Evolutionary conservation across 2,329 filamentous ascomycete species (phyloP), one percentile per base, ranked within the genome.

Genomic region (Beauveria varroae): DNA sequence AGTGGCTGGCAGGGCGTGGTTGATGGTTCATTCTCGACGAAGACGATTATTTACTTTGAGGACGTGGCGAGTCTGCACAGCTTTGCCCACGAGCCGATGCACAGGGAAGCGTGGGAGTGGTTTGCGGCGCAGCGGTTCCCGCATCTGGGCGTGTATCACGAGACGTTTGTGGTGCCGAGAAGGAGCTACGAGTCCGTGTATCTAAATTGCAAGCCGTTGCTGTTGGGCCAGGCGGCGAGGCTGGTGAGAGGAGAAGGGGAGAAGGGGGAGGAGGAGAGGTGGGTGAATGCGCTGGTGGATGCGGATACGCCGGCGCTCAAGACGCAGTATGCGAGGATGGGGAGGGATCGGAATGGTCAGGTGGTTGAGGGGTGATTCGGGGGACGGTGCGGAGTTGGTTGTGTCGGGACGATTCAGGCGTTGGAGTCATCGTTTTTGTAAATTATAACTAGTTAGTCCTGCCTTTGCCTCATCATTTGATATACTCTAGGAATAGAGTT

Each of bases 121-220:
- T 81, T 77, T 68, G 74, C 75, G 59, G 69, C 67, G 56, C 68
- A 67, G 50, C 66, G 74, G 28, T 63, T 71, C 46, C 65, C 67
- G 28, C 74, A 81, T 63, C 66, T 85, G 26, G 75, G 76, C 5
- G 79, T 85, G 64, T 84, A 74, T 63, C 83, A 86, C 67, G 83
- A 86, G 74, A 76, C 78, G 0, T 84, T 80, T 64, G 70, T 74
- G 28, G 76, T 78, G 5, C 75, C 75, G 1, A 69, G 71, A 3
- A 73, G 75, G 3, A 70, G 71, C 9, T 82, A 80, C 70, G 82
- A 86, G 75, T 78, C 72, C 2, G 72, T 85, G 24, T 83, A 84
- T 65, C 64, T 75, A 8, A 78, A 81, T 62, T 76, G 75, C 64
- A 69, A 66, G 58, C 76, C 76, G 1, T 62, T 70, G 5, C 57